These are phyloP conservation scores for Saururus chinensis DNA, from an alignment of 164 flowering plant genomes.

Conservation along the genomic window DNA sequence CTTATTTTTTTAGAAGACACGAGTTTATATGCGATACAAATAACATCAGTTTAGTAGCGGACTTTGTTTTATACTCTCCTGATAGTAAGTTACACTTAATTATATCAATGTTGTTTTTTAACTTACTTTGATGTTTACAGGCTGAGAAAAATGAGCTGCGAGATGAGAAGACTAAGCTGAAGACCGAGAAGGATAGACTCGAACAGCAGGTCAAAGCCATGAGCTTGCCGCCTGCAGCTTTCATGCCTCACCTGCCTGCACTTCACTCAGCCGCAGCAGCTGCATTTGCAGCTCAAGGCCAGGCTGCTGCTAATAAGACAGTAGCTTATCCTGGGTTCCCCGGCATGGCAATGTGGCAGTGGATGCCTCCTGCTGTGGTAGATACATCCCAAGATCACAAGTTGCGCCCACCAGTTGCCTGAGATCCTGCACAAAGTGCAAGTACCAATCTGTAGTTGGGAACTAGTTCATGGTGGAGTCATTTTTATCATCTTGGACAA, in stretches of 20 bases:
- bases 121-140: background rate
- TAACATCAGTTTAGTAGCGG: too few species aligned
- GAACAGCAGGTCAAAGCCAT: constrained; percentile 37
- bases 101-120: background rate
- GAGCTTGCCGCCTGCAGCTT: constrained; percentile 25
- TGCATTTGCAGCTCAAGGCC: constrained; percentile 34
- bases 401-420: constrained; percentile 63
- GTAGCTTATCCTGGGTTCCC: constrained; percentile 39
- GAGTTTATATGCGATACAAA: too few species aligned
- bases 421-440: background rate
- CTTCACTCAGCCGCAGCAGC: constrained; percentile 17
- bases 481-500: background rate
- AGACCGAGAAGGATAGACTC: constrained; percentile 43
- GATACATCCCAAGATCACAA: constrained; percentile 65
- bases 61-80: too few species aligned
- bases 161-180: background rate
- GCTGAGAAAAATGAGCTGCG: background rate
- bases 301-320: constrained; percentile 31
- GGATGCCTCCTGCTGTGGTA: constrained; percentile 48
- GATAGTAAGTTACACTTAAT: too few species aligned
- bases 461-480: background rate
- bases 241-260: constrained; percentile 33
- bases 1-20: too few species aligned
- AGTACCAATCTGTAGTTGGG: background rate
- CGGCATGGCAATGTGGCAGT: constrained; percentile 63